A percentile compares a stretch with the other conserved stretches of the same genome.
Evolutionary conservation across 208 protist species (phyloP).

Genomic region (Wallacemonas collosoma): DNA sequence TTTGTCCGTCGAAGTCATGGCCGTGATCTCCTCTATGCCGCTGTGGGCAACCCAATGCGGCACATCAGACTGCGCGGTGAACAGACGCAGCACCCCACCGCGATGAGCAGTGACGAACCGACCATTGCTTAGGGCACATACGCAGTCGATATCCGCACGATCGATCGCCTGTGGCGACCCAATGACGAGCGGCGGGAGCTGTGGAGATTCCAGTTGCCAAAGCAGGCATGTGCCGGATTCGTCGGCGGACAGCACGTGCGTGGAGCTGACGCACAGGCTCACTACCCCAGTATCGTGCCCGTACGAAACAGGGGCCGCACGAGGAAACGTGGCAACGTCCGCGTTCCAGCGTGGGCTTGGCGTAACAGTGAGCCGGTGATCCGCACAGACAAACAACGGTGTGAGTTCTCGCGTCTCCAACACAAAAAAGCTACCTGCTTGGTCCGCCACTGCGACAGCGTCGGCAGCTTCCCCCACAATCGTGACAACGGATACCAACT

Average conservation of each 20-base stretch:
- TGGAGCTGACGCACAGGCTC: constrained; percentile 29
- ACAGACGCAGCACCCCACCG: background rate
- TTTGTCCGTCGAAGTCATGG: background rate
- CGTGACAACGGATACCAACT: constrained; percentile 42
- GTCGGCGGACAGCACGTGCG: constrained; percentile 35
- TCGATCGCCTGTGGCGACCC: background rate
- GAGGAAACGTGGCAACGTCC: background rate
- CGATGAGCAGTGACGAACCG: background rate
- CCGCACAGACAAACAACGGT: constrained; percentile 4
- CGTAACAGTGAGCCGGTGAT: background rate
- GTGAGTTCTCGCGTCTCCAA: constrained; percentile 6
- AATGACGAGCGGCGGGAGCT: background rate
- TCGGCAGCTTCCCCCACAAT: constrained; percentile 23
- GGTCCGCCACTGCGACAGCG: constrained; percentile 22
- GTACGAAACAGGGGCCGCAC: background rate
- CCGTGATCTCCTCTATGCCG: background rate
- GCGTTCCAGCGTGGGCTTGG: background rate
- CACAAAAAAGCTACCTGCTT: constrained; percentile 7
- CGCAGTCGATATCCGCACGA: background rate
- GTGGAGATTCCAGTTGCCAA: background rate
- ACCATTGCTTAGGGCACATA: background rate
- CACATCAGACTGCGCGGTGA: background rate
- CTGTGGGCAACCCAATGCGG: background rate
- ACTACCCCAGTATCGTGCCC: constrained; percentile 28
- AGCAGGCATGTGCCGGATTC: constrained; percentile 32